phyloP scores from a whole-genome alignment of 805 yeast species.

The Schwanniomyces sp. region DNA sequence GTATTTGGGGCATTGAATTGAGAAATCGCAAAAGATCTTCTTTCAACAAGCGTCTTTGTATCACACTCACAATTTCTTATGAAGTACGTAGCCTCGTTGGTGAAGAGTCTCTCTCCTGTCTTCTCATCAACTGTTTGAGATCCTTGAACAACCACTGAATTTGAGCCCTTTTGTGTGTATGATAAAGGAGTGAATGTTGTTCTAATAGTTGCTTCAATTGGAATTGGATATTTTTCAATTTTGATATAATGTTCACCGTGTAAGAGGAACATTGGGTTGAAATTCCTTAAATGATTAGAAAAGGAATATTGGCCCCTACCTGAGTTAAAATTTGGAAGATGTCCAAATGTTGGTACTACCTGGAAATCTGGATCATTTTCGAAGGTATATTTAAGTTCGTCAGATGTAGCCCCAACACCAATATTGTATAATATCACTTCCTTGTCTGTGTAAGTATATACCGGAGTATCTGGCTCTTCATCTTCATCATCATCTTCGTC shows the following conservation, averaged over 20 bases:
- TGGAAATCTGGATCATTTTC: slow-evolving; percentile 79
- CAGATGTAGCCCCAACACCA: slow-evolving; percentile 81
- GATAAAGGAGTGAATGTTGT: slow-evolving; percentile 71
- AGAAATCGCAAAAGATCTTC: slow-evolving; percentile 61
- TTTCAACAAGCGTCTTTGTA: slow-evolving; percentile 45
- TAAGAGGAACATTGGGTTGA: slow-evolving; percentile 83
- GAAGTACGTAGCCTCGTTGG: slow-evolving; percentile 83
- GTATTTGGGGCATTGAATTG: slow-evolving; percentile 62
- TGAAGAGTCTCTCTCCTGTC: slow-evolving; percentile 69
- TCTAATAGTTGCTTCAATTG: slow-evolving; percentile 61
- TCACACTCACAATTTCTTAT: slow-evolving; percentile 70
- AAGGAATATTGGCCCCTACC: slow-evolving; percentile 57
- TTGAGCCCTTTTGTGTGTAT: slow-evolving; percentile 80
- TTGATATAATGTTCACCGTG: slow-evolving; percentile 95
- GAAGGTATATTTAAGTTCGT: slow-evolving; percentile 74
- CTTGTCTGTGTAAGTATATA: slow-evolving; percentile 60
- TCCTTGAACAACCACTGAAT: slow-evolving; percentile 76
- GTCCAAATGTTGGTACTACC: slow-evolving; percentile 87
- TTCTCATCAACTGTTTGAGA: slow-evolving; percentile 65
- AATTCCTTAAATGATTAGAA: slow-evolving; percentile 66
- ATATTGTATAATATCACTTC: slow-evolving; percentile 83
- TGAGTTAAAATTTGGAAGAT: slow-evolving; percentile 77
- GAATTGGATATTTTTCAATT: slow-evolving; percentile 73
- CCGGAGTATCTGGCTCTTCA: slow-evolving; percentile 40
- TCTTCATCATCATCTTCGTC: slow-evolving; percentile 36